Conservation (phyloP, 805 yeast genomes). For the Yarrowia bubula region DNA sequence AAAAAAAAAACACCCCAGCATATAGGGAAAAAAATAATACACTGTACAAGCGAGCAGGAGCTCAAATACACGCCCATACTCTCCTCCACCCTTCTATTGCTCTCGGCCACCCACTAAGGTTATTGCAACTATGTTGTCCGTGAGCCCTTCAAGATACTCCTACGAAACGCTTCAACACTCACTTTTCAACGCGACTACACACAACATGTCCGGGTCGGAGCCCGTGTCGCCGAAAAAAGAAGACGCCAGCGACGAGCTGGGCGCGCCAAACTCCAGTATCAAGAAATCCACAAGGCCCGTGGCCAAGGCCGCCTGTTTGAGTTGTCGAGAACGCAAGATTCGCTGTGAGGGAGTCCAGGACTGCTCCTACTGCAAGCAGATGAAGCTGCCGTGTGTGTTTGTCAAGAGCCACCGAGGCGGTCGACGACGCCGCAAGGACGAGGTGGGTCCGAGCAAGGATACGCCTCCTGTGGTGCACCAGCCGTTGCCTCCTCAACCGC, state of each 20-base stretch:
- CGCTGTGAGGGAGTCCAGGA: slow-evolving; percentile 28
- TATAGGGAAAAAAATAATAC: too few species aligned
- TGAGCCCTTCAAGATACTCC: not conserved
- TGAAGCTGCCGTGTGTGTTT: slow-evolving; percentile 50
- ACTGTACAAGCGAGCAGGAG: too few species aligned
- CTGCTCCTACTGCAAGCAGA: slow-evolving; percentile 27
- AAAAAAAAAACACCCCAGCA: not conserved
- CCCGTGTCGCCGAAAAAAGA: slow-evolving; percentile 23
- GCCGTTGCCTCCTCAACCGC: not conserved
- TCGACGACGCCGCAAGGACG: slow-evolving; percentile 60
- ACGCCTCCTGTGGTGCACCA: not conserved
- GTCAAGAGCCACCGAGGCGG: slow-evolving; percentile 71
- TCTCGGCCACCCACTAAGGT: not conserved
- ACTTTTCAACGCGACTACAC: not conserved
- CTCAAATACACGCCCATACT: too few species aligned
- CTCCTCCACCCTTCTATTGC: too few species aligned
- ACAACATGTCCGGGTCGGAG: slow-evolving; percentile 25
- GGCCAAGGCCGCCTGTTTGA: slow-evolving; percentile 28
- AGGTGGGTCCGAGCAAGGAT: not conserved
- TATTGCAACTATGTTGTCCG: not conserved
- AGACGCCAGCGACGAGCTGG: slow-evolving; percentile 3
- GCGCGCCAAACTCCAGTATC: not conserved
- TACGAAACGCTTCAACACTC: not conserved
- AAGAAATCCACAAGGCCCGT: slow-evolving; percentile 23
- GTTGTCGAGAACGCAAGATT: slow-evolving; percentile 28